Conservation (phyloP, 2,329 filamentous ascomycete genomes). For the Erysiphe neolycopersici region DNA sequence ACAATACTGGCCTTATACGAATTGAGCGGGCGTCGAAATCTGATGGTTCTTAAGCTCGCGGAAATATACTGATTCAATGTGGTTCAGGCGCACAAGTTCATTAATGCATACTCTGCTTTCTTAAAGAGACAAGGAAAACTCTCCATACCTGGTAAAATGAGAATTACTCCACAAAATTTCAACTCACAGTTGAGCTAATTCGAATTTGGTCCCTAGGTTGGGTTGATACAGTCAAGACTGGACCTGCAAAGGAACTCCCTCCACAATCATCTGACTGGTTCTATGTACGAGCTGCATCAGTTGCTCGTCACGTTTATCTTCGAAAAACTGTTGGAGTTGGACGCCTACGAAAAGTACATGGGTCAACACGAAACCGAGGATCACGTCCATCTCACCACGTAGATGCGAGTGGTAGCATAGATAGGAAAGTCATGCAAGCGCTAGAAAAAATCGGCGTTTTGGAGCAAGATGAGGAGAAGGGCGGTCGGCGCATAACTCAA, state of each 20-base stretch:
- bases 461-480: conserved; percentile 95
- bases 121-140: conserved; percentile 88
- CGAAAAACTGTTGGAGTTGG: conserved; percentile 98
- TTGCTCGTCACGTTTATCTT: conserved; percentile 97
- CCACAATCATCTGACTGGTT: conserved; percentile 98
- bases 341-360: conserved; percentile 90
- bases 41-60: conserved; percentile 48
- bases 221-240: conserved; percentile 99
- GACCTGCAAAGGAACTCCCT: conserved; percentile 84
- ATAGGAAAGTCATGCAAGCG: conserved; percentile 91
- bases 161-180: no score
- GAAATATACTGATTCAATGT: conserved; percentile 39
- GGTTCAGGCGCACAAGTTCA: conserved; percentile 62
- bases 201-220: conserved; percentile 33
- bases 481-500: conserved; percentile 94
- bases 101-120: conserved; percentile 63
- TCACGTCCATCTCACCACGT: conserved; percentile 80
- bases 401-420: conserved; percentile 79
- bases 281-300: conserved; percentile 69
- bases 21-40: conserved; percentile 43
- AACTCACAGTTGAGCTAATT: background rate
- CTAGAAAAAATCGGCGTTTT: conserved; percentile 98
- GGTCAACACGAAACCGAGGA: conserved; percentile 90
- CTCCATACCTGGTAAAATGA: conserved; percentile 46
- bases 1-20: conserved; percentile 3